These are phyloP conservation scores for Salvia hispanica DNA, from an alignment of 257 asterid species.

Conservation along the genomic window DNA sequence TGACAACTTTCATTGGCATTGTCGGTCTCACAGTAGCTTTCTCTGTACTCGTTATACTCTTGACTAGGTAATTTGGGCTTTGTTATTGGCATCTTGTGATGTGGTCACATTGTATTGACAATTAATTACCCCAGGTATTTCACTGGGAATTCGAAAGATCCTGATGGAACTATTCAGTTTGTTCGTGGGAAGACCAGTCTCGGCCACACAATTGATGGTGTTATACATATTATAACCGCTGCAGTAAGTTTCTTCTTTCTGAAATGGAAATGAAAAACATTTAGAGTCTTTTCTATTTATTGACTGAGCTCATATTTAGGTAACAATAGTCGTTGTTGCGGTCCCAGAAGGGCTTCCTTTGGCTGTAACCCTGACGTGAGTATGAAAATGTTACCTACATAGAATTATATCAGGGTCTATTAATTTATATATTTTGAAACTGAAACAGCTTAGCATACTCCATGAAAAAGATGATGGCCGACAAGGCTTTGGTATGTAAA, in stretches of 20 bases:
- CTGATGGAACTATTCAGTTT: constrained; percentile 80
- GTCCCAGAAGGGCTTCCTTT: constrained; percentile 99
- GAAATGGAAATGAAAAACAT: constrained; percentile 9
- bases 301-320: constrained; percentile 56
- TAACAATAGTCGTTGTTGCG: constrained; percentile 97
- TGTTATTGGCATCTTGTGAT: constrained; percentile 18
- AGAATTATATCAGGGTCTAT: constrained; percentile 17
- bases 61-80: constrained; percentile 57
- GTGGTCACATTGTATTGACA: constrained; percentile 16
- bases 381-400: constrained; percentile 19
- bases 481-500: constrained; percentile 84
- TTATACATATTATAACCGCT: constrained; percentile 73
- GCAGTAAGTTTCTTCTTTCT: constrained; percentile 67
- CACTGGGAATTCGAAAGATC: constrained; percentile 71
- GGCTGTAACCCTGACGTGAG: constrained; percentile 97
- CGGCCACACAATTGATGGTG: constrained; percentile 60
- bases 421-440: constrained; percentile 29
- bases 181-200: constrained; percentile 62
- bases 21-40: constrained; percentile 92
- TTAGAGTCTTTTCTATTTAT: constrained; percentile 32
- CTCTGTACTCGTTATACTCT: constrained; percentile 67
- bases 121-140: constrained; percentile 56
- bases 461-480: constrained; percentile 99
- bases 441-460: constrained; percentile 88
- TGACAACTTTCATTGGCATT: constrained; percentile 89